These are phyloP conservation scores for Trapa bicornis DNA, from an alignment of 345 rosid species.

Conservation along the genomic window DNA sequence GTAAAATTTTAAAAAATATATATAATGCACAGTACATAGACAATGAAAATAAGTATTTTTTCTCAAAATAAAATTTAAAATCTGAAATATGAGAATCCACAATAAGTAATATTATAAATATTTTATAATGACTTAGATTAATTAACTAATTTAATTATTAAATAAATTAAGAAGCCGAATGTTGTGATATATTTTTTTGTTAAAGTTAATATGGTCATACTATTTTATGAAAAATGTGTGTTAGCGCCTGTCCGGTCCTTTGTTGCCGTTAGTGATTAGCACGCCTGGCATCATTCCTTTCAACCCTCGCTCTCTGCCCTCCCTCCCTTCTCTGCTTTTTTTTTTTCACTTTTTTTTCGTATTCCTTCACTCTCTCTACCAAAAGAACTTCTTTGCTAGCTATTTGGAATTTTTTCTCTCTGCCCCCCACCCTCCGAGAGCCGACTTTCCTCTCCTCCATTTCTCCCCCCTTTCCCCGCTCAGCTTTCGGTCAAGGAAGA, in stretches of 20 bases:
- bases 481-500: not conserved
- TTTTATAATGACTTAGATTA: too few relatives aligned
- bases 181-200: too few relatives aligned
- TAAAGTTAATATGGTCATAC: too few relatives aligned
- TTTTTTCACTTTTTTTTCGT: not conserved
- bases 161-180: too few relatives aligned
- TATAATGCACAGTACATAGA: too few relatives aligned
- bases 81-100: too few relatives aligned
- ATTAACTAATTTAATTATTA: too few relatives aligned
- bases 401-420: not conserved
- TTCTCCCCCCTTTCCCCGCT: not conserved
- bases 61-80: too few relatives aligned
- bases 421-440: not conserved
- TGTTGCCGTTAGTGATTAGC: conserved; percentile 83
- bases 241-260: conserved; percentile 11
- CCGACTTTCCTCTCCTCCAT: conserved; percentile 3
- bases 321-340: conserved; percentile 14
- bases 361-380: not conserved
- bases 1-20: too few relatives aligned
- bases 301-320: conserved; percentile 6
- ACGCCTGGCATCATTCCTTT: conserved; percentile 55
- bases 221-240: too few relatives aligned
- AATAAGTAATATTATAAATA: too few relatives aligned
- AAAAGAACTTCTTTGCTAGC: not conserved
- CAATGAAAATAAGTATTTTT: too few relatives aligned